These are phyloP conservation scores for Silene noctiflora DNA, from an alignment of 179 eudicot genomes.

Conservation along the genomic window DNA sequence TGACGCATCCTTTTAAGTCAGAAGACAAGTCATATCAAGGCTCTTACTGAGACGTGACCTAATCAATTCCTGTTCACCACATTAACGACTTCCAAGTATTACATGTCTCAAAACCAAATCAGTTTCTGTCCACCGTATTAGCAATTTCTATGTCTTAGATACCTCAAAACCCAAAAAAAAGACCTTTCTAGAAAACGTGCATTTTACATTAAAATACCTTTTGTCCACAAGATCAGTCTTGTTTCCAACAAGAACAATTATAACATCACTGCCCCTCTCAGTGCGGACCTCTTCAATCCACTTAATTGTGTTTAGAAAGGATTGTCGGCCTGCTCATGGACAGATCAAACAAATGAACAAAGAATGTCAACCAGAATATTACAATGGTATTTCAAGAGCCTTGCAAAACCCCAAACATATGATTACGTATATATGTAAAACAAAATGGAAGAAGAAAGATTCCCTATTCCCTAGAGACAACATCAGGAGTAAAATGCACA, in stretches of 20 bases:
- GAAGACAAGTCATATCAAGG: too few species aligned
- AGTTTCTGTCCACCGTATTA: not conserved
- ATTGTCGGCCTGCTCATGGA: conserved; percentile 46
- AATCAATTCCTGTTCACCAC: too few species aligned
- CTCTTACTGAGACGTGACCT: too few species aligned
- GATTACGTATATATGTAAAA: not conserved
- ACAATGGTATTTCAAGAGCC: conserved; percentile 4
- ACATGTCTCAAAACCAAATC: not conserved
- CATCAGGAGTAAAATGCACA: not conserved
- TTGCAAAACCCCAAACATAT: conserved; percentile 1
- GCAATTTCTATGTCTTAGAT: not conserved
- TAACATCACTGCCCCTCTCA: conserved; percentile 87
- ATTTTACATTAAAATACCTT: conserved; percentile 35
- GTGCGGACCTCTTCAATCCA: conserved; percentile 82
- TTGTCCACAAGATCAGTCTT: conserved; percentile 87
- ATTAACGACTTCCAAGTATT: too few species aligned
- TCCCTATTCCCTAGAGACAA: not conserved
- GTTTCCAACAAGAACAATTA: conserved; percentile 79
- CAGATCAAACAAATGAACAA: conserved; percentile 5
- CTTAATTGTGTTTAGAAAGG: conserved; percentile 64
- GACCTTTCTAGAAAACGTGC: not conserved
- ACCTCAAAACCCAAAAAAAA: conserved; percentile 4
- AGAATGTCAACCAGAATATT: not conserved
- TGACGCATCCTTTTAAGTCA: too few species aligned
- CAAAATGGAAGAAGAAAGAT: too few species aligned